Evolutionary conservation across 2,329 filamentous ascomycete genomes (phyloP), one percentile per base, ranked within the genome.

Genomic region (Fusarium sp.): DNA sequence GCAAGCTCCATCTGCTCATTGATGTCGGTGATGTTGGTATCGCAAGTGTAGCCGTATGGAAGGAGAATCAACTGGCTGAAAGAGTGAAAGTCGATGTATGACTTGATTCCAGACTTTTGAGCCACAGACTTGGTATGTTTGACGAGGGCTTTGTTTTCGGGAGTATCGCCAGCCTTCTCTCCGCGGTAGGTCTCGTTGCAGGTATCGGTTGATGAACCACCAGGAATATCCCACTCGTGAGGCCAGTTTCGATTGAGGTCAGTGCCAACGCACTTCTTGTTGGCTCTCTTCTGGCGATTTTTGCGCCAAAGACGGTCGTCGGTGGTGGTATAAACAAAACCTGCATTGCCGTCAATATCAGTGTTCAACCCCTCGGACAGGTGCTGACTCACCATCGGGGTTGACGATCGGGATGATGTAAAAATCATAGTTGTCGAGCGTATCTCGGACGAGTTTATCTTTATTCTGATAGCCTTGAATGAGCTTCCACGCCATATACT

Each of bases 81-180:
- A 0, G 88, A 85, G 80, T 92, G 90, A 76, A 87, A 88, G 79
- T 92, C 90, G 69, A 92, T 87, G 79, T 87, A 92, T 5, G 90
- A 82, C 73, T 88, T 86, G 42, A 91, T 80, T 2, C 88, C 87
- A 1, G 60, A 65, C 32, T 23, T 60, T 66, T 86, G 83, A 6
- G 71, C 60, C 12, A 74, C 66, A 63, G 80, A 79, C 60, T 79
- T 76, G 23, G 72, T 71, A 52, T 77, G 70, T 41, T 71, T 73
- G 8, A 78, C 82, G 12, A 91, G 80, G 0, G 80, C 84, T 64
- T 81, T 80, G 70, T 82, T 88, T 79, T 90, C 88, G 8, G 86
- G 84, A 2, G 68, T 82, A 60, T 87, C 84, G 18, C 83, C 83
- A 0, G 81, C 78, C 9, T 78, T 69, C 7, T 69, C 35, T 18